Conservation (phyloP, 805 yeast genomes). For the Cephaloascus fragrans region DNA sequence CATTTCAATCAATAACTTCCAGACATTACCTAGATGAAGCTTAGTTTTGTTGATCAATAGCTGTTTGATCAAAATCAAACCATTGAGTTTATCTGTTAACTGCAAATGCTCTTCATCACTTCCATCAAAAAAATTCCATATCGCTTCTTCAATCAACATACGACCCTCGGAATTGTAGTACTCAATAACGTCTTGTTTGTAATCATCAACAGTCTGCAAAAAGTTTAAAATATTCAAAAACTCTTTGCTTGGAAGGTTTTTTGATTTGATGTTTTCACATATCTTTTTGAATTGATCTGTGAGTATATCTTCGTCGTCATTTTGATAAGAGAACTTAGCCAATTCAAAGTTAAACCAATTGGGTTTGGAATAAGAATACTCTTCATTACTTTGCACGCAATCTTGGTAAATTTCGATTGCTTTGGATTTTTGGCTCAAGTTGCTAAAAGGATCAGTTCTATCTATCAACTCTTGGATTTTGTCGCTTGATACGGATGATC, state of each 20-base stretch:
- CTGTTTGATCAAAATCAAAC: constrained; percentile 25
- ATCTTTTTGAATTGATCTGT: constrained; percentile 10
- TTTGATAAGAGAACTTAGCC: constrained; percentile 10
- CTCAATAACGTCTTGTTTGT: constrained; percentile 1
- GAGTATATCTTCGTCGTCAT: constrained; percentile 5
- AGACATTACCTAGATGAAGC: constrained; percentile 12
- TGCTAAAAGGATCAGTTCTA: constrained; percentile 29
- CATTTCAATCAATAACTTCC: constrained; percentile 14
- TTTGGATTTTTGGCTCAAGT: constrained; percentile 20
- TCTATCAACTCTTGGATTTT: constrained; percentile 25
- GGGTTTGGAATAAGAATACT: constrained; percentile 20
- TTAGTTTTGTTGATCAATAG: constrained; percentile 16
- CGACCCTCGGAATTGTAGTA: constrained; percentile 10
- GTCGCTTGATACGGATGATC: constrained; percentile 6
- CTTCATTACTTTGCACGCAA: constrained; percentile 6
- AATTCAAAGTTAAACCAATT: constrained; percentile 31
- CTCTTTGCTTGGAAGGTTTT: constrained; percentile 4
- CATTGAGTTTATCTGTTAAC: constrained; percentile 13
- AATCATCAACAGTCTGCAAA: constrained; percentile 10
- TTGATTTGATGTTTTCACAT: constrained; percentile 6
- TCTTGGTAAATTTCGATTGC: constrained; percentile 32
- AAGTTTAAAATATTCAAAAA: constrained; percentile 8
- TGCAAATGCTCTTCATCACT: constrained; percentile 2
- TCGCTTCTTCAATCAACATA: constrained; percentile 6
- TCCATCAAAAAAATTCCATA: constrained; percentile 8